Percentiles rank a stretch among this genome's conserved stretches.
phyloP scores from a whole-genome alignment of 2,329 filamentous ascomycete genomes.

The Talaromyces amestolkiae region DNA sequence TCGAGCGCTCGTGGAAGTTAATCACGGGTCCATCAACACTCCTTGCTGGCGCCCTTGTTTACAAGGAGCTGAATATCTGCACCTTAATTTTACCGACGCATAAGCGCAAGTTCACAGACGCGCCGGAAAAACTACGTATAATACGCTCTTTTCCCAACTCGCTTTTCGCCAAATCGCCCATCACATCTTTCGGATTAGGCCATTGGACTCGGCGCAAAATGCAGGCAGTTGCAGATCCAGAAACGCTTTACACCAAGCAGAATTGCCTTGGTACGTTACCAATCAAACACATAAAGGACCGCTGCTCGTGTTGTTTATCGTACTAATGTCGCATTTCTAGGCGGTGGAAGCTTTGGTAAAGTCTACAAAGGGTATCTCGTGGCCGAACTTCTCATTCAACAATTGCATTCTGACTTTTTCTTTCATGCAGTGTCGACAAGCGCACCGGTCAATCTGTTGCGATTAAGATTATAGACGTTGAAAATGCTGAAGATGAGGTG shows the following conservation, averaged over 20 bases:
- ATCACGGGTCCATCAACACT: slow-evolving; percentile 10
- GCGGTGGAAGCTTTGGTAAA: slow-evolving; percentile 95
- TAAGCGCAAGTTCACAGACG: background rate
- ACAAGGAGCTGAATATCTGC: slow-evolving; percentile 13
- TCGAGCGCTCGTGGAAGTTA: background rate
- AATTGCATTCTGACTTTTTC: slow-evolving; percentile 7
- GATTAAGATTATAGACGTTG: slow-evolving; percentile 98
- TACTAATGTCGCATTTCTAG: slow-evolving; percentile 45
- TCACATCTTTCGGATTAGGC: background rate
- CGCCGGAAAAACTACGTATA: slow-evolving; percentile 1
- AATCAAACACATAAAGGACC: background rate
- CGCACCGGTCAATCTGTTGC: slow-evolving; percentile 89
- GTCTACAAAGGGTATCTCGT: slow-evolving; percentile 86
- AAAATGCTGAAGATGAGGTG: slow-evolving; percentile 98
- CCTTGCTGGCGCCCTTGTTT: slow-evolving; percentile 20
- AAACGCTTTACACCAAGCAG: slow-evolving; percentile 89
- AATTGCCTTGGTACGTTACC: slow-evolving; percentile 70
- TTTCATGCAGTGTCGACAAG: slow-evolving; percentile 71
- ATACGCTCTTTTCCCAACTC: background rate
- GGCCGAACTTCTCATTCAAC: slow-evolving; percentile 9
- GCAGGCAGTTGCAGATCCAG: slow-evolving; percentile 70
- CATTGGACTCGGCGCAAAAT: slow-evolving; percentile 26
- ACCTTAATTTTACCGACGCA: background rate
- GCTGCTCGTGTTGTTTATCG: background rate
- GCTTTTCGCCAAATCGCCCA: background rate